Evolutionary conservation across 768 basidiomycete species (phyloP).

Genomic region (Kwoniella dendrophila): DNA sequence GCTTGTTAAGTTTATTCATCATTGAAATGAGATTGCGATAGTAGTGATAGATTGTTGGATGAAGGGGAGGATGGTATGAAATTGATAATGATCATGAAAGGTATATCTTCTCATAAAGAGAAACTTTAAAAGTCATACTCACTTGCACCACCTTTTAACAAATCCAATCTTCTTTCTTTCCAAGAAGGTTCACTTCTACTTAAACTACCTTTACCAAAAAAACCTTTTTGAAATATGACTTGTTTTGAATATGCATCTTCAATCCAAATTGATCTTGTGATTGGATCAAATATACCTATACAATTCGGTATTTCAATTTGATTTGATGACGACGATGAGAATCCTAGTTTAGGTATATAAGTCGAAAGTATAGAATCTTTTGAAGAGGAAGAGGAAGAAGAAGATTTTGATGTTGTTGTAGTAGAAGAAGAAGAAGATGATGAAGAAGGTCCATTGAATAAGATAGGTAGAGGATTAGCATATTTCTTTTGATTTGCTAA

Average conservation of each 20-base stretch:
- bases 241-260: conserved; percentile 65
- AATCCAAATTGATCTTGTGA: conserved; percentile 88
- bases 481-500: conserved; percentile 47
- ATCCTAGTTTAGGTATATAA: conserved; percentile 62
- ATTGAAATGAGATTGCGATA: conserved; percentile 22
- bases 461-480: conserved; percentile 49
- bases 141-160: conserved; percentile 65
- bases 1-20: conserved; percentile 56
- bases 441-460: conserved; percentile 31
- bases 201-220: conserved; percentile 95
- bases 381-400: conserved; percentile 1
- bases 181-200: conserved; percentile 95
- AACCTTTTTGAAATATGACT: conserved; percentile 82
- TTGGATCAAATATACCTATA: conserved; percentile 73
- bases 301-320: conserved; percentile 62
- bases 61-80: not conserved
- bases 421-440: conserved; percentile 10
- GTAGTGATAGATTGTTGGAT: not conserved
- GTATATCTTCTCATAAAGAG: conserved; percentile 37
- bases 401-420: not conserved
- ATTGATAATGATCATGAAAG: not conserved
- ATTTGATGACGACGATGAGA: conserved; percentile 59
- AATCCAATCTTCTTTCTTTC: conserved; percentile 76
- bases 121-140: conserved; percentile 40
- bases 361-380: conserved; percentile 51